These are phyloP conservation scores for Ambrosiella cleistominuta DNA, from an alignment of 2,329 filamentous ascomycete species.

Conservation along the genomic window DNA sequence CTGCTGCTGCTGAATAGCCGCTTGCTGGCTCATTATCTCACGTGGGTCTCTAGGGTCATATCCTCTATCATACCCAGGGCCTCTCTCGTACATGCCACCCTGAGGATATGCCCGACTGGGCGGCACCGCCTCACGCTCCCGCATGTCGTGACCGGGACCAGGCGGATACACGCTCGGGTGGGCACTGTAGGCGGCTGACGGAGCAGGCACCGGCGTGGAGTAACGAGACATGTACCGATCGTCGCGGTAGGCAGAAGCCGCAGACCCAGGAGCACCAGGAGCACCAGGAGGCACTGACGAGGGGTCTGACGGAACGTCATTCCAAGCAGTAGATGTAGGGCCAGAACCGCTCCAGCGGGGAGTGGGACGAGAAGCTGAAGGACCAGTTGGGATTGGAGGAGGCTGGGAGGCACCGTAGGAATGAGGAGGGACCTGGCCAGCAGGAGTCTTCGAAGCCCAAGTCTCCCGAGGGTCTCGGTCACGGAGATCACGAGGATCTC, in stretches of 20 bases:
- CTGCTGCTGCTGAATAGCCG: neutral
- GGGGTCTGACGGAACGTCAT: neutral
- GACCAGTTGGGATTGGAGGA: neutral
- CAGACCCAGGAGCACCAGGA: neutral
- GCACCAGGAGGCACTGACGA: neutral
- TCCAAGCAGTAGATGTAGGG: neutral
- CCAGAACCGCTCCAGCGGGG: neutral
- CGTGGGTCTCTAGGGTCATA: neutral
- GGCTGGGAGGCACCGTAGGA: neutral
- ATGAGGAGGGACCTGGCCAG: neutral
- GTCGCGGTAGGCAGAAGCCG: slow-evolving; percentile 5
- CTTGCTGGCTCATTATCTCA: neutral
- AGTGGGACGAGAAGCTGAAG: neutral
- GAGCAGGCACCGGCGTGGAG: neutral
- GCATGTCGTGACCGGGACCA: slow-evolving; percentile 1
- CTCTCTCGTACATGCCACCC: slow-evolving; percentile 17
- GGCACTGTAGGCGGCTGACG: slow-evolving; percentile 1
- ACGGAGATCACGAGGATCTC: slow-evolving; percentile 2
- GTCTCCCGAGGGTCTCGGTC: neutral
- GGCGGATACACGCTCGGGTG: slow-evolving; percentile 1
- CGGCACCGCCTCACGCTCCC: slow-evolving; percentile 13
- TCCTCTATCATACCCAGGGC: neutral
- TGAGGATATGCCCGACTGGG: slow-evolving; percentile 14
- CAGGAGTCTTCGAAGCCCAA: neutral
- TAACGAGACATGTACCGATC: slow-evolving; percentile 8